Percentiles rank a stretch among this genome's conserved stretches.
Evolutionary conservation across 352 stramenopile genomes (phyloP).

Genomic region (Phytophthora hybrid): DNA sequence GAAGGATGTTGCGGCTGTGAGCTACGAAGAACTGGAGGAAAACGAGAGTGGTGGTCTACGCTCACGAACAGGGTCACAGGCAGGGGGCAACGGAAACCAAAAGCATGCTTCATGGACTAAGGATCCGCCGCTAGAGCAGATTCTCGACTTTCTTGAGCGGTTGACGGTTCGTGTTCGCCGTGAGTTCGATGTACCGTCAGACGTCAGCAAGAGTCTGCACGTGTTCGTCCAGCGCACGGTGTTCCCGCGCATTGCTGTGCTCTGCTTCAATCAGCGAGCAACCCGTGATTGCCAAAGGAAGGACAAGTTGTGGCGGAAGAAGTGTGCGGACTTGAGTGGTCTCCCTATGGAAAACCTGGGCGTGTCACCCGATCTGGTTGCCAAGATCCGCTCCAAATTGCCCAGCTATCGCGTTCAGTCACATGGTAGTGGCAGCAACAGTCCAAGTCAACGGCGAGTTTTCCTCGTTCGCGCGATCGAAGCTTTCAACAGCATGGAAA

Average conservation of each 20-base stretch:
- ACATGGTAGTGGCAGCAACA: conserved; percentile 23
- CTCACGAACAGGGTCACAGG: conserved; percentile 21
- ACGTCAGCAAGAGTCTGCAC: conserved; percentile 85
- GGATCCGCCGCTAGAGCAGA: conserved; percentile 74
- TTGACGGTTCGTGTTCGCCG: conserved; percentile 74
- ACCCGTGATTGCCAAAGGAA: conserved; percentile 82
- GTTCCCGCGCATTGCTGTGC: conserved; percentile 72
- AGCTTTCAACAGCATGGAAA: conserved; percentile 84
- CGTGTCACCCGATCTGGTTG: conserved; percentile 59
- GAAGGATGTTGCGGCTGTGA: conserved; percentile 65
- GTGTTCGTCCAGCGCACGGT: conserved; percentile 82
- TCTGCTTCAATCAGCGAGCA: conserved; percentile 79
- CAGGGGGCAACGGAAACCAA: conserved; percentile 11
- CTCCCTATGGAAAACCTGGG: conserved; percentile 76
- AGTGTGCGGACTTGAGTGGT: conserved; percentile 65
- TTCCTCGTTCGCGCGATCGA: conserved; percentile 78
- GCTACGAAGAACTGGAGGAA: conserved; percentile 67
- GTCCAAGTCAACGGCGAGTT: conserved; percentile 43
- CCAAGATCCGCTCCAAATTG: conserved; percentile 64
- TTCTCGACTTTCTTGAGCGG: conserved; percentile 80
- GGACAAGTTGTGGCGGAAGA: conserved; percentile 87
- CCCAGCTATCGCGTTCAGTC: conserved; percentile 49
- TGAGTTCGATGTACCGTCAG: conserved; percentile 72
- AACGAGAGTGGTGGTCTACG: conserved; percentile 27
- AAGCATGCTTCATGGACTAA: conserved; percentile 61